phyloP scores from a whole-genome alignment of 148 eudicot species.

The Fallopia convolvulus region DNA sequence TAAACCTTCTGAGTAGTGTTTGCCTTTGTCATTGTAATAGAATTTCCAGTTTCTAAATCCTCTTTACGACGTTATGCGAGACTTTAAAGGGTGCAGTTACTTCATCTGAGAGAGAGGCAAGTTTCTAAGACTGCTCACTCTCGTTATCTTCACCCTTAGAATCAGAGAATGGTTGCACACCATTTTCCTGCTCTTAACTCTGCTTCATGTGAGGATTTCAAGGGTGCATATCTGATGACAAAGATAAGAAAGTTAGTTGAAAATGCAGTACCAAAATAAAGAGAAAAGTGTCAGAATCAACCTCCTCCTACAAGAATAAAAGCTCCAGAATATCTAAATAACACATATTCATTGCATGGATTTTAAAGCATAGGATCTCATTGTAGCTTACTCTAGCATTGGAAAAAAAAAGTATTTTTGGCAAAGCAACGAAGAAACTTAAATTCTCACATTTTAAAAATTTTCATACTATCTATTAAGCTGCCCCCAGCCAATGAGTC shows the following conservation, averaged over 20 bases:
- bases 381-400: neutral
- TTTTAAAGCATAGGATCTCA: neutral
- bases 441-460: neutral
- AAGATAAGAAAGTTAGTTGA: neutral
- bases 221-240: neutral
- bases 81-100: neutral
- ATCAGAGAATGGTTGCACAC: neutral
- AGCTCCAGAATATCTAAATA: neutral
- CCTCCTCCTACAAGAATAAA: neutral
- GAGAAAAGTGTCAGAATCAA: neutral
- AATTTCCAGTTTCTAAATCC: neutral
- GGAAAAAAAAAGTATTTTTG: neutral
- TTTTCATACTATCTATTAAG: neutral
- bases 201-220: constrained; percentile 1
- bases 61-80: neutral
- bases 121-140: neutral
- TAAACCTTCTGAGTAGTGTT: neutral
- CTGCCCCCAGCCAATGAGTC: neutral
- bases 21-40: neutral
- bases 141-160: constrained; percentile 1
- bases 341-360: neutral
- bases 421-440: neutral
- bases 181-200: neutral
- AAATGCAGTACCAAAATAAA: neutral
- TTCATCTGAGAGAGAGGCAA: neutral